A percentile compares a stretch with the other conserved stretches of the same genome.
These are phyloP conservation scores for Candida coleopterorum DNA, from an alignment of 805 yeast genomes.

Conservation along the genomic window DNA sequence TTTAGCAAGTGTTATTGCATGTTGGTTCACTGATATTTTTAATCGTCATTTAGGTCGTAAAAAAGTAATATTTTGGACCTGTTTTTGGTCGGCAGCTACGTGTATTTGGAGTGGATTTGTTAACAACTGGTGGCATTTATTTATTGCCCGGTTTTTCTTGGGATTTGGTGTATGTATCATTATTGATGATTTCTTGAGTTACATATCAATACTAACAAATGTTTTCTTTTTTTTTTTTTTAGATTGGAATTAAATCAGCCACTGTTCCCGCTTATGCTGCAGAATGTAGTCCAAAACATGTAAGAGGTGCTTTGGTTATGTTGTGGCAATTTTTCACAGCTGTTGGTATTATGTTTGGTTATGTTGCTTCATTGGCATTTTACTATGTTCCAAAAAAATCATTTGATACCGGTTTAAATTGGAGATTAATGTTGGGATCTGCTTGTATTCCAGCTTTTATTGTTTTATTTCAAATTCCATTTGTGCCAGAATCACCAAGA, in stretches of 20 bases:
- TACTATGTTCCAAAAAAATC: slow-evolving; percentile 47
- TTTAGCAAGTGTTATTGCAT: slow-evolving; percentile 50
- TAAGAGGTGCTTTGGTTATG: slow-evolving; percentile 65
- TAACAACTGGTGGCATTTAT: slow-evolving; percentile 55
- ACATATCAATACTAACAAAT: background rate
- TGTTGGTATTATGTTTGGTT: slow-evolving; percentile 66
- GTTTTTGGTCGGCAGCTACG: slow-evolving; percentile 52
- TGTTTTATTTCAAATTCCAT: slow-evolving; percentile 45
- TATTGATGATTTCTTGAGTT: too few relatives aligned
- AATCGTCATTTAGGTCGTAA: slow-evolving; percentile 54
- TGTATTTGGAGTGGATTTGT: slow-evolving; percentile 69
- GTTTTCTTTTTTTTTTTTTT: too few relatives aligned
- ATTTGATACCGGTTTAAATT: slow-evolving; percentile 45
- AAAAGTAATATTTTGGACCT: slow-evolving; percentile 56
- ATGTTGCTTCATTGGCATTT: slow-evolving; percentile 55
- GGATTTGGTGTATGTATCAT: slow-evolving; percentile 20
- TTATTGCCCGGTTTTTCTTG: slow-evolving; percentile 50
- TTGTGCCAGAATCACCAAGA: slow-evolving; percentile 68
- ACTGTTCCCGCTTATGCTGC: slow-evolving; percentile 67
- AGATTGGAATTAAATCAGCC: slow-evolving; percentile 59
- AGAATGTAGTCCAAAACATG: slow-evolving; percentile 53
- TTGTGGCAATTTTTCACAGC: slow-evolving; percentile 77
- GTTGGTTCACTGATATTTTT: slow-evolving; percentile 56
- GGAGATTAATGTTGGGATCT: slow-evolving; percentile 64
- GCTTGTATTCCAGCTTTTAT: slow-evolving; percentile 55